A percentile compares a stretch with the other conserved stretches of the same genome.
These are phyloP conservation scores for Hibiscus tridactylites DNA, from an alignment of 345 rosid species.

Conservation along the genomic window DNA sequence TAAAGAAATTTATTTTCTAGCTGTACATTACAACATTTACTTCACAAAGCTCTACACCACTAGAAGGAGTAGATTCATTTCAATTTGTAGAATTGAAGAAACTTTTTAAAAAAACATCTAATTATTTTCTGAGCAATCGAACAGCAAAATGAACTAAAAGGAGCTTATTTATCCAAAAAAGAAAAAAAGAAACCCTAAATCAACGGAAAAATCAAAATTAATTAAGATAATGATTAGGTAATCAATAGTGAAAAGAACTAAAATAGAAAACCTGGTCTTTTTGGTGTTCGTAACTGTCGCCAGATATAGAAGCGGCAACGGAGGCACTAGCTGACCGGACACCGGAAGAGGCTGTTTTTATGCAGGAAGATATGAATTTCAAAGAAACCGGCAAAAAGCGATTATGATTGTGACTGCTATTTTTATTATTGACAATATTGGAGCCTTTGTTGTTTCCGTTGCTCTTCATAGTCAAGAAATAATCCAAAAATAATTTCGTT, in stretches of 20 bases:
- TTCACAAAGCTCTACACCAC: neutral
- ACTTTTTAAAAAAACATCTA: neutral
- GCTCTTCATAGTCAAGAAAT: slow-evolving; percentile 57
- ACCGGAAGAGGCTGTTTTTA: slow-evolving; percentile 86
- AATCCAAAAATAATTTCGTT: neutral
- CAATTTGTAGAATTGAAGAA: too few species aligned
- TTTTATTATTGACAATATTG: slow-evolving; percentile 22
- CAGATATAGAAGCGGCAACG: slow-evolving; percentile 70
- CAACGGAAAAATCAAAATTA: neutral
- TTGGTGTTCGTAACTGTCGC: slow-evolving; percentile 44
- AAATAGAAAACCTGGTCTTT: slow-evolving; percentile 64
- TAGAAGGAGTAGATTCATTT: neutral
- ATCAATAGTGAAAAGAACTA: neutral
- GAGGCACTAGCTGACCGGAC: slow-evolving; percentile 84
- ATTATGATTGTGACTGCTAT: slow-evolving; percentile 17
- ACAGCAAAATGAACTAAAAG: neutral
- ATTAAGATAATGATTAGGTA: neutral
- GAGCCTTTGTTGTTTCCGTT: slow-evolving; percentile 22
- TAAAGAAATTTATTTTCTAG: neutral
- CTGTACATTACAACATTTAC: slow-evolving; percentile 3
- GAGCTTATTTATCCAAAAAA: neutral
- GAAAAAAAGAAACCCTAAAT: neutral
- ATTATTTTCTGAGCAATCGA: slow-evolving; percentile 13
- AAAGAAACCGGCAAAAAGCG: slow-evolving; percentile 59
- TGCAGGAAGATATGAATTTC: slow-evolving; percentile 78